These are phyloP conservation scores for Ottelia alismoides DNA, from an alignment of 106 monocot genomes.

Conservation along the genomic window DNA sequence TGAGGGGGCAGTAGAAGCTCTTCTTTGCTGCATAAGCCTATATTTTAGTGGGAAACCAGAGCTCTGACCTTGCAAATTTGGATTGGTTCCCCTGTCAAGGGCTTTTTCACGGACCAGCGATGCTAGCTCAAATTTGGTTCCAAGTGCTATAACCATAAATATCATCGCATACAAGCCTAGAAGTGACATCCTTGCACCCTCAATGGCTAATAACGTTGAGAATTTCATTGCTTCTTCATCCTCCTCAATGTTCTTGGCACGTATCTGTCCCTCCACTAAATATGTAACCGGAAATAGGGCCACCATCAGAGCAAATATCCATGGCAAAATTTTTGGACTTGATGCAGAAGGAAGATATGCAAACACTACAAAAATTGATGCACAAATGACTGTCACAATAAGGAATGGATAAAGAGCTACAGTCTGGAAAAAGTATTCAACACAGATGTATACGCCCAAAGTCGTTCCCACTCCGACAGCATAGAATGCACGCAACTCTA, in stretches of 20 bases:
- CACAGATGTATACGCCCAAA: slow-evolving; percentile 72
- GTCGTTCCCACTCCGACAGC: slow-evolving; percentile 68
- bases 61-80: slow-evolving; percentile 10
- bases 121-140: slow-evolving; percentile 76
- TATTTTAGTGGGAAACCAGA: slow-evolving; percentile 51
- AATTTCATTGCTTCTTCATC: slow-evolving; percentile 59
- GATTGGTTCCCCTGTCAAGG: slow-evolving; percentile 20
- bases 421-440: slow-evolving; percentile 81
- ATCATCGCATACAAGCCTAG: slow-evolving; percentile 85
- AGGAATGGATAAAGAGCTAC: slow-evolving; percentile 69
- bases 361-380: slow-evolving; percentile 77
- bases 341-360: slow-evolving; percentile 84
- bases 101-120: slow-evolving; percentile 72
- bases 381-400: slow-evolving; percentile 54
- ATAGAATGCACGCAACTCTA: slow-evolving; percentile 78
- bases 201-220: slow-evolving; percentile 58
- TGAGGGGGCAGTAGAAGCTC: slow-evolving; percentile 60
- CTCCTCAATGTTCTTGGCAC: slow-evolving; percentile 43
- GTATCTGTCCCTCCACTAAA: slow-evolving; percentile 82
- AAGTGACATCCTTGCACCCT: slow-evolving; percentile 92
- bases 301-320: slow-evolving; percentile 92
- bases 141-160: slow-evolving; percentile 78
- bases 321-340: slow-evolving; percentile 81
- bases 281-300: slow-evolving; percentile 89
- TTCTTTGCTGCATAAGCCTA: slow-evolving; percentile 72